Base-by-base conservation (phyloP, 2,329 filamentous ascomycete species). In the Stagonosporopsis rhizophila region DNA sequence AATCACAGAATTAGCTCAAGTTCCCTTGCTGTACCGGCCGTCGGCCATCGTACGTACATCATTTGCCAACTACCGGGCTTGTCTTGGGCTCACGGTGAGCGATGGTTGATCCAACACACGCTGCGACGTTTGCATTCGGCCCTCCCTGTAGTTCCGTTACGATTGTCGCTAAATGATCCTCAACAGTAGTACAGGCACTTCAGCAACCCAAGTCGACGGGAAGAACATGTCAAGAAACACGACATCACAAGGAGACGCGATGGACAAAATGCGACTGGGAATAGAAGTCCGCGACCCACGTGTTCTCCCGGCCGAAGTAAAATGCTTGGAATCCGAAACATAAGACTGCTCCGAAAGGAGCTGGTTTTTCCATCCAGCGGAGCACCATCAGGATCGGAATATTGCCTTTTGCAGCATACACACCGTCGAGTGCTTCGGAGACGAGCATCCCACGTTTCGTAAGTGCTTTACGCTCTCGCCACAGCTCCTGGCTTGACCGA, bases 391-490 rank as follows among this genome's bases (percentile, higher is more conserved):
- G 23, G 19, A 20, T 5, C 25, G 19, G 34, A 32, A 28, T 30
- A 25, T 9, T 27, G 22, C 37, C 23, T 25, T 30, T 45, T 4
- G 8, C 23, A 25, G 23, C 28, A 30, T 11, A 30, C 39, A 34
- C 47, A 39, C 35, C 42, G 15, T 28, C 32, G 20, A 59, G 12
- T 20, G 51, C 6, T 17, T 37, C 34, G 32, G 50, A 51, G 52
- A 58, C 51, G 15, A 25, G 19, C 30, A 71, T 67, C 70, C 71
- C 71, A 69, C 71, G 70, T 67, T 61, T 65, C 60, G 71, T 72
- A 72, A 72, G 44, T 11, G 47, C 30, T 40, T 65, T 65, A 67
- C 62, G 39, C 56, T 60, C 42, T 55, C 25, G 40, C 62, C 61
- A 51, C 52, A 59, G 47, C 59, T 30, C 50, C 59, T 61, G 44